A percentile compares a stretch with the other conserved stretches of the same genome.
These are phyloP conservation scores for Xylaria longipes DNA, from an alignment of 495 filamentous ascomycete species.

Conservation along the genomic window DNA sequence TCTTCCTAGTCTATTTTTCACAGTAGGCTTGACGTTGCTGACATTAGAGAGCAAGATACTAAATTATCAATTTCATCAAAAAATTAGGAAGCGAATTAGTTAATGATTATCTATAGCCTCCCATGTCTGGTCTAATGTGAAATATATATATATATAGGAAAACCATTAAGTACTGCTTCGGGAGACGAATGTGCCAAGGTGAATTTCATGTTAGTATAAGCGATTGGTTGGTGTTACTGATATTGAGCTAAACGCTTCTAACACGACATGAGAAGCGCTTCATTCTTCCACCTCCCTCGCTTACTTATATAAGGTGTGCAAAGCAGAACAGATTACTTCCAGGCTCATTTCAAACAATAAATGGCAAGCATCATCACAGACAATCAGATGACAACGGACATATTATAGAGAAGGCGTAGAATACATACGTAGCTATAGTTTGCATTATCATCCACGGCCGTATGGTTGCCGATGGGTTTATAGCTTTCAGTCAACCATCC, in stretches of 20 bases:
- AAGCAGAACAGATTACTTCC: neutral
- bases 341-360: neutral
- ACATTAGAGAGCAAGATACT: constrained; percentile 14
- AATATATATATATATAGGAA: neutral
- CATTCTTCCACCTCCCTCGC: neutral
- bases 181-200: neutral
- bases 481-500: too few species aligned
- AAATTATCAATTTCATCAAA: neutral
- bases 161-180: neutral
- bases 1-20: neutral
- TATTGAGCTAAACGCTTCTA: neutral
- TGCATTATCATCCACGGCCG: too few species aligned
- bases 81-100: neutral
- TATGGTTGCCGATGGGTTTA: too few species aligned
- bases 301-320: neutral
- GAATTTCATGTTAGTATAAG: neutral
- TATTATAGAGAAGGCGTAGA: too few species aligned
- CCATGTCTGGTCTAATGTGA: neutral
- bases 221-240: neutral
- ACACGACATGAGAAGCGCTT: neutral
- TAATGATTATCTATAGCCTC: neutral
- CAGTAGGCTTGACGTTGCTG: neutral
- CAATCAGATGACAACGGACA: neutral
- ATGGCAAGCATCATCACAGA: neutral
- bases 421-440: too few species aligned